Conservation (phyloP, 2,329 filamentous ascomycete genomes). For the Clathrospora elynae region DNA sequence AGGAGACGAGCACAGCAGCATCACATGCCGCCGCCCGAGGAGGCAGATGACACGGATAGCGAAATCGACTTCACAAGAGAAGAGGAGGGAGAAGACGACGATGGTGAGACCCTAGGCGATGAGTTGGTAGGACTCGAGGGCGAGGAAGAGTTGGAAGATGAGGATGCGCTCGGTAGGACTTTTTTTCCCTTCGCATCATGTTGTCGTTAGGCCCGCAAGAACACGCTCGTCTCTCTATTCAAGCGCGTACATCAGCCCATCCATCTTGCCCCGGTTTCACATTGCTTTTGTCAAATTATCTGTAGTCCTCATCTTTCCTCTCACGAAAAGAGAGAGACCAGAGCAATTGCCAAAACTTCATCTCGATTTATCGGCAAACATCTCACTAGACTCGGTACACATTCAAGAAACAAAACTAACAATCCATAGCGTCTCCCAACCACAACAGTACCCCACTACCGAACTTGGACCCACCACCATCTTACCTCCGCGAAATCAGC, state of each 20-base stretch:
- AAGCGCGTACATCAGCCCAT: neutral
- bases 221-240: neutral
- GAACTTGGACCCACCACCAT: slow-evolving; percentile 45
- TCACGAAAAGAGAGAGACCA: no score
- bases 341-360: no score
- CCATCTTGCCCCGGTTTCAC: no score
- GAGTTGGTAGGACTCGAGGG: slow-evolving; percentile 31
- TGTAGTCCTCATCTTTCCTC: no score
- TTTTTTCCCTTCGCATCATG: slow-evolving; percentile 7
- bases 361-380: no score
- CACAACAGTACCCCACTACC: slow-evolving; percentile 18
- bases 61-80: slow-evolving; percentile 30
- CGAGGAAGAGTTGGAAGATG: slow-evolving; percentile 58
- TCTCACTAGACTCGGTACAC: no score
- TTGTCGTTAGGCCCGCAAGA: neutral
- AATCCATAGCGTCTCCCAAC: slow-evolving; percentile 24
- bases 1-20: slow-evolving; percentile 29
- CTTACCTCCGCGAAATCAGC: slow-evolving; percentile 76
- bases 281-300: no score
- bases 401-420: no score
- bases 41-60: slow-evolving; percentile 34
- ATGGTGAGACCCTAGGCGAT: slow-evolving; percentile 30
- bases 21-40: slow-evolving; percentile 21
- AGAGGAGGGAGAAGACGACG: slow-evolving; percentile 31
- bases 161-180: slow-evolving; percentile 32